Conservation (phyloP, 2,329 filamentous ascomycete genomes). For the Rhynchosporium agropyri region DNA sequence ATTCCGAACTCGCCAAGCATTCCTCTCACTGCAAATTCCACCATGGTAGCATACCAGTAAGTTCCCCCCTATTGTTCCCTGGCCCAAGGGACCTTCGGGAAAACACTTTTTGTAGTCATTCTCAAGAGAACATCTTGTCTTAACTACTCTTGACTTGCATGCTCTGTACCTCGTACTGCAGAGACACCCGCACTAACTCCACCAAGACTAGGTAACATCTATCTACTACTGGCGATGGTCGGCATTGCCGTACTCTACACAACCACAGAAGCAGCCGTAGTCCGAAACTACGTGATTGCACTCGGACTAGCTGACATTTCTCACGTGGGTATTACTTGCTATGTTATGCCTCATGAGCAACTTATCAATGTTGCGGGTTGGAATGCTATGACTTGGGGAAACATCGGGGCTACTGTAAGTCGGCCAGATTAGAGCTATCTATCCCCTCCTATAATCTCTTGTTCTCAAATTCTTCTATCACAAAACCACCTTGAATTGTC, state of each 20-base stretch:
- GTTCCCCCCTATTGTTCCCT: not conserved
- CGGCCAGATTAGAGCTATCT: not conserved
- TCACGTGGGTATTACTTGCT: slow-evolving; percentile 64
- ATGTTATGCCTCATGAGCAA: slow-evolving; percentile 57
- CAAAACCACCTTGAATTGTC: not conserved
- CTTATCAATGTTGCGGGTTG: slow-evolving; percentile 58
- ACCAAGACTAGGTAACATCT: slow-evolving; percentile 69
- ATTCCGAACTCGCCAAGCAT: slow-evolving; percentile 47
- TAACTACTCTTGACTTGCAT: too few relatives aligned
- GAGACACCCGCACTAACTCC: slow-evolving; percentile 27
- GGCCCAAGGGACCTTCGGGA: not conserved
- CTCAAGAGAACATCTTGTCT: too few relatives aligned
- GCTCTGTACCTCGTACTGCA: too few relatives aligned
- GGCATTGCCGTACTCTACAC: slow-evolving; percentile 65
- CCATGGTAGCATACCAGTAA: slow-evolving; percentile 36
- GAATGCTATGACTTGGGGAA: slow-evolving; percentile 75
- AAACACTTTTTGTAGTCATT: not conserved
- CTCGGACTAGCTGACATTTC: slow-evolving; percentile 67
- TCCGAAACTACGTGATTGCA: slow-evolving; percentile 67
- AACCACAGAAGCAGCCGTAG: slow-evolving; percentile 65
- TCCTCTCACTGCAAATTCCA: slow-evolving; percentile 44
- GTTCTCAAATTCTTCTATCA: not conserved
- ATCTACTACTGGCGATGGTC: slow-evolving; percentile 65
- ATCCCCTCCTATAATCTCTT: not conserved
- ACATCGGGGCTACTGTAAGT: slow-evolving; percentile 64